These are phyloP conservation scores for Yarrowia bubula DNA, from an alignment of 805 yeast species.

Conservation along the genomic window DNA sequence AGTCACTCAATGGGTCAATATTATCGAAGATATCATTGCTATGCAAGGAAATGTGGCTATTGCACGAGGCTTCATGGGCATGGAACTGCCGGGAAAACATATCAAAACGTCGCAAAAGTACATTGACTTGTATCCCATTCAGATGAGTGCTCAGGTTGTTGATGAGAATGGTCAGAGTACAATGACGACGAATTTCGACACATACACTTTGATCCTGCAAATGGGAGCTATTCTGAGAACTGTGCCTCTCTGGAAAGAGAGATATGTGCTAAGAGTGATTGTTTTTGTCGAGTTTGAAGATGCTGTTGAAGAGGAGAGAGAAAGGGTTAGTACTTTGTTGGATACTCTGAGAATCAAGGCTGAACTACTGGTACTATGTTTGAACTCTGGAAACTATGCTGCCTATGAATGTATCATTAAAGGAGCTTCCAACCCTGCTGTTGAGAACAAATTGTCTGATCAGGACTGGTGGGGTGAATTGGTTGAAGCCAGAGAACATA, in stretches of 20 bases:
- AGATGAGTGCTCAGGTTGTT: slow-evolving; percentile 82
- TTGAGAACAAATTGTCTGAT: slow-evolving; percentile 42
- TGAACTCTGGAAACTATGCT: slow-evolving; percentile 53
- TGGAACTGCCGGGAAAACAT: slow-evolving; percentile 55
- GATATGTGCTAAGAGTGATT: slow-evolving; percentile 73
- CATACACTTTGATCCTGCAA: slow-evolving; percentile 89
- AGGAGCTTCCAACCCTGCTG: slow-evolving; percentile 44
- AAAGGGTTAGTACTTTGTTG: slow-evolving; percentile 60
- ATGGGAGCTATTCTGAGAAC: slow-evolving; percentile 90
- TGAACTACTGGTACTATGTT: slow-evolving; percentile 67
- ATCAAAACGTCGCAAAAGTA: slow-evolving; percentile 39
- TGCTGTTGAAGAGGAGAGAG: slow-evolving; percentile 69
- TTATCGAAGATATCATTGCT: slow-evolving; percentile 82
- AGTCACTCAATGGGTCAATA: slow-evolving; percentile 84
- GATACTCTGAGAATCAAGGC: slow-evolving; percentile 83
- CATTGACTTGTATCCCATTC: slow-evolving; percentile 94
- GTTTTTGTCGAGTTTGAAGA: slow-evolving; percentile 78
- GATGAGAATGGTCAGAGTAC: slow-evolving; percentile 66
- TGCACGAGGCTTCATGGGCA: slow-evolving; percentile 76
- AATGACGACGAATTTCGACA: slow-evolving; percentile 87
- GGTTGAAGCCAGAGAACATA: slow-evolving; percentile 1
- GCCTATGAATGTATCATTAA: slow-evolving; percentile 75
- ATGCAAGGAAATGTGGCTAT: slow-evolving; percentile 91
- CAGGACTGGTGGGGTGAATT: slow-evolving; percentile 88
- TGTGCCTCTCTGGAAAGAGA: slow-evolving; percentile 86